Base-by-base conservation (phyloP, 805 yeast species). In the Pichia pseudocactophila region DNA sequence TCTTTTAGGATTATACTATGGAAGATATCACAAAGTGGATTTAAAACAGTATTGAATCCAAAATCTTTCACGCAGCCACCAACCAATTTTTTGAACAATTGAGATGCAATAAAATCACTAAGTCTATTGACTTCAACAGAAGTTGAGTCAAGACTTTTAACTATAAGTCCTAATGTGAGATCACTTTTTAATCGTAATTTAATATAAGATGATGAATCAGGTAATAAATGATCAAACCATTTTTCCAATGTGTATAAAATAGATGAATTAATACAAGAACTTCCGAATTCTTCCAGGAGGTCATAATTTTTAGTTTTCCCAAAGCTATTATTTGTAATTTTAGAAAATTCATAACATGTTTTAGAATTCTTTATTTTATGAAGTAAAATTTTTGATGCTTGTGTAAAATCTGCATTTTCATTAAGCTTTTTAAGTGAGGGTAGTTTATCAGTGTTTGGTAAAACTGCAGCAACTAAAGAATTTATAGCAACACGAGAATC, bases 11-110 rank as follows among this genome's bases (percentile, higher is more conserved):
- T 67, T 25, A 74, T 62, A 41, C 73, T 78, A 55, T 79, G 81
- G 51, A 82, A 74, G 2, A 83, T 69, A 50, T 82, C 90, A 47
- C 84, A 73, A 22, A 86, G 58, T 3, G 83, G 80, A 45, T 70
- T 70, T 44, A 82, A 62, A n/a, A 80, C 69, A 3, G 70, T 56
- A 53, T 86, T 88, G 56, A 85, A 85, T 1, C 95, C 94, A 63
- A 80, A 85, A 59, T 85, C 95, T 47, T 77, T 80, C 30, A 82
- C 71, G 46, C 86, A 73, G 9, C 82, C 79, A 2, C 92, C 94
- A 17, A 83, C 55, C 20, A 81, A 55, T 31, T 78, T 73, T 50
- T 71, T 71, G 36, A 82, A 63, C 4, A 83, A 62, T 40, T 76
- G 68, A 0, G 73, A 65, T 0, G 82, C 80, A 25, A 73, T 69